Evolutionary conservation across 2,329 filamentous ascomycete genomes (phyloP), one percentile per base, ranked within the genome.

Genomic region (Calonectria hongkongensis): DNA sequence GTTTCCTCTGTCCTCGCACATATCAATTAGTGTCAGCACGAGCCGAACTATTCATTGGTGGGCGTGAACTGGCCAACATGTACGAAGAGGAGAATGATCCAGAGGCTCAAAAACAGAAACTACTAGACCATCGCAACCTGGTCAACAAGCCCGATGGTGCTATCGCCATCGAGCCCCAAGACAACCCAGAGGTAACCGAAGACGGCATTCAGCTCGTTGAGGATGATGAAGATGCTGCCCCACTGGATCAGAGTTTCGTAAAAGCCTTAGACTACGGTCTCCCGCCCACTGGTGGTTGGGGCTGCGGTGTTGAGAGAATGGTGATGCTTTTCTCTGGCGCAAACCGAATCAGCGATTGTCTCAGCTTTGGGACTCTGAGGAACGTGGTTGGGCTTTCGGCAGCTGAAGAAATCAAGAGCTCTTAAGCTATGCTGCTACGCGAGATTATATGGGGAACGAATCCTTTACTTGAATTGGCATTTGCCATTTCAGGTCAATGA

Each of bases 1-100:
- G 94, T 66, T 98, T 95, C 84, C 80, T 88, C 25, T 95, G 95
- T 82, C 89, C 91, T 0, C 83, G 81, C 10, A 93, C 92, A 0
- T 87, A 89, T 16, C 96, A 98, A 82, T 84, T 90, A 10, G 92
- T 98, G 1, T 93, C 95, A 1, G 94, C 95, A 0, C 92, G 96
- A 7, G 94, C 94, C 0, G 96, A 98, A 84, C 90, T 98, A 27
- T 98, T 98, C 84, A 91, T 97, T 74, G 86, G 91, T 63, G 92
- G 93, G 48, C 91, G 92, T 68, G 97, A 99, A 82, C 89, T 98
- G 39, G 95, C 96, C 73, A 99, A 99, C 84, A 97, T 96, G 87
- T 99, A 99, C 83, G 97, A 99, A 83, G 97, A 99, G 85, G 97
- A 99, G 83, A 99, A 99, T 83, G 94, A 95, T 65, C 97, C 97